Percentiles rank a stretch among this genome's conserved stretches.
Conservation (phyloP, 1,139 yeast genomes). For the Yamadazyma friedrichii region DNA sequence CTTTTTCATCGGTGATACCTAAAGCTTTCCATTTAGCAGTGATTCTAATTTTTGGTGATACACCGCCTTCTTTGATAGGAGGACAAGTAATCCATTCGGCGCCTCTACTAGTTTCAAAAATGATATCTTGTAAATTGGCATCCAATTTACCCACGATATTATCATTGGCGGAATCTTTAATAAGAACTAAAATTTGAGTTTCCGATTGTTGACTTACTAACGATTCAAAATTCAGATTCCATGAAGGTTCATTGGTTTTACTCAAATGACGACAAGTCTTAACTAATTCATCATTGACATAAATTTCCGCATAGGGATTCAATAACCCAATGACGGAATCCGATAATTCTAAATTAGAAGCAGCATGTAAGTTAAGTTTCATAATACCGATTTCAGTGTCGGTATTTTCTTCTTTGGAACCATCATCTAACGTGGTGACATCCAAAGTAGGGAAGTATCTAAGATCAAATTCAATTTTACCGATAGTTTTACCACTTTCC, state of each 20-base stretch:
- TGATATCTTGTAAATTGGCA: conserved; percentile 53
- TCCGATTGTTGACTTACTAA: conserved; percentile 59
- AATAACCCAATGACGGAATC: conserved; percentile 66
- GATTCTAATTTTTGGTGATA: conserved; percentile 52
- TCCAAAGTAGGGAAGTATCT: conserved; percentile 61
- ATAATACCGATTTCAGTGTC: conserved; percentile 70
- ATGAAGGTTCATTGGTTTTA: conserved; percentile 68
- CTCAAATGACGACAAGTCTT: conserved; percentile 60
- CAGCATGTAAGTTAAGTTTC: conserved; percentile 70
- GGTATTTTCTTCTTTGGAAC: conserved; percentile 45
- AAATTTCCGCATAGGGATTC: conserved; percentile 70
- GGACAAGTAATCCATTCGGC: conserved; percentile 50
- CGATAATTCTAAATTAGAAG: conserved; percentile 65
- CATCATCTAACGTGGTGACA: conserved; percentile 48
- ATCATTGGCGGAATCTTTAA: conserved; percentile 56
- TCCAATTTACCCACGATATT: conserved; percentile 53
- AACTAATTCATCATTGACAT: conserved; percentile 52
- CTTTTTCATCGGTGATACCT: conserved; percentile 49
- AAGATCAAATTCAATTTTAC: conserved; percentile 59
- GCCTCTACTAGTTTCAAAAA: conserved; percentile 53
- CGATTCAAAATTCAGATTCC: conserved; percentile 63
- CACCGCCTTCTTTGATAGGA: conserved; percentile 28
- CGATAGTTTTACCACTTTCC: conserved; percentile 58
- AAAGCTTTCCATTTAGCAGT: conserved; percentile 73
- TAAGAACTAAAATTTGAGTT: conserved; percentile 51